These are phyloP conservation scores for Suhomyces kunorum DNA, from an alignment of 1,139 yeast species.

Conservation along the genomic window DNA sequence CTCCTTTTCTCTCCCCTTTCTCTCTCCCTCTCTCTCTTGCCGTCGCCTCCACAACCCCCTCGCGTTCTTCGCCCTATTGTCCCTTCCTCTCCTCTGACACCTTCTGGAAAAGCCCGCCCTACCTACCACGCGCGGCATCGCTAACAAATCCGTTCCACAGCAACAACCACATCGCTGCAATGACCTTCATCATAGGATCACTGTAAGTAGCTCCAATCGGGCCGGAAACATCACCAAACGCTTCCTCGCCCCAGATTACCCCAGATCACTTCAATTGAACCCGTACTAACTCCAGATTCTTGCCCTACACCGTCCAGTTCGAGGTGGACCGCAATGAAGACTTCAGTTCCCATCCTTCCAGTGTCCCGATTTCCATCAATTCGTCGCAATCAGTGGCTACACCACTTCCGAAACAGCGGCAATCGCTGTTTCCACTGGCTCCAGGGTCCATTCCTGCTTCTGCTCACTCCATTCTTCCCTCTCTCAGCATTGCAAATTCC, in stretches of 20 bases:
- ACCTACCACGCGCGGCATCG: too few relatives aligned
- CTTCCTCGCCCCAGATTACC: too few relatives aligned
- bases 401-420: constrained; percentile 1
- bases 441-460: constrained; percentile 8
- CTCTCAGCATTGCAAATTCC: constrained; percentile 20
- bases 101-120: too few relatives aligned
- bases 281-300: constrained; percentile 48
- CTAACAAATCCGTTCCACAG: constrained; percentile 1
- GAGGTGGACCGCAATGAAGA: constrained; percentile 37
- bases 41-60: not conserved
- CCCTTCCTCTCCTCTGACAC: not conserved
- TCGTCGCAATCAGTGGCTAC: not conserved
- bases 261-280: not conserved
- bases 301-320: constrained; percentile 74
- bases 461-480: constrained; percentile 22
- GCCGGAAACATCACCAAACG: constrained; percentile 1
- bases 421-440: constrained; percentile 2
- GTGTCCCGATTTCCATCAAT: constrained; percentile 6
- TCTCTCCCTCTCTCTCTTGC: not conserved
- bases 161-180: constrained; percentile 17
- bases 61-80: not conserved
- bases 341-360: constrained; percentile 18
- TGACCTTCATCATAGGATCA: constrained; percentile 64
- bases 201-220: constrained; percentile 45
- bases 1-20: not conserved